Percentiles rank a stretch among this genome's conserved stretches.
Conservation (phyloP, 139 green algal genomes). For the Edaphochlamys debaryana region DNA sequence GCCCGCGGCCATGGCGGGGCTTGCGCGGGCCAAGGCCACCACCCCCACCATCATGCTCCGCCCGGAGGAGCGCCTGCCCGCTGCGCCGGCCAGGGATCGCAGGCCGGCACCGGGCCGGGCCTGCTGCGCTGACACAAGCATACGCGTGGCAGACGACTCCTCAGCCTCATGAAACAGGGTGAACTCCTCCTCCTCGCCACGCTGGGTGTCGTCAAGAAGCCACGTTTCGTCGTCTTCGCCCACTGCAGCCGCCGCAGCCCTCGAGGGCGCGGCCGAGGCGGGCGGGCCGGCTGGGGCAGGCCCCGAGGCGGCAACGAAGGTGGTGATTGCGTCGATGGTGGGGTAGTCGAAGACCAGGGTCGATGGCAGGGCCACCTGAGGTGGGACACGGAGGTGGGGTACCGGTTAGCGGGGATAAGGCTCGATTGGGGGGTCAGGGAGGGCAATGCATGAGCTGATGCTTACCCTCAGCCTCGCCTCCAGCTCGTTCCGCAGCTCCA, state of each 20-base stretch:
- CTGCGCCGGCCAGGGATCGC: too few species aligned
- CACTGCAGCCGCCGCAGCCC: too few species aligned
- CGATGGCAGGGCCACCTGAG: conserved; percentile 69
- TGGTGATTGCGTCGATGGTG: conserved; percentile 58
- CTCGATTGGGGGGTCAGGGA: too few species aligned
- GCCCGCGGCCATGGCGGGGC: background rate
- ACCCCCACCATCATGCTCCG: background rate
- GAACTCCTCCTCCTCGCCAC: background rate
- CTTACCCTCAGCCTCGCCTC: conserved; percentile 53
- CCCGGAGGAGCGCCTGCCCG: too few species aligned
- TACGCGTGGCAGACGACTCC: too few species aligned
- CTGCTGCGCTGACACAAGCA: too few species aligned
- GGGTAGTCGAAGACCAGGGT: conserved; percentile 83
- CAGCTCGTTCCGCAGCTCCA: conserved; percentile 87
- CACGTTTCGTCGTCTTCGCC: too few species aligned
- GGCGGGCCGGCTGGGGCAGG: background rate
- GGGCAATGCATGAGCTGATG: too few species aligned
- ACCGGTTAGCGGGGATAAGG: too few species aligned
- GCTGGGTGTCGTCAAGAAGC: too few species aligned
- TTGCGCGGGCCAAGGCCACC: background rate
- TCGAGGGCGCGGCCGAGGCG: too few species aligned
- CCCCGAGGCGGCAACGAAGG: background rate
- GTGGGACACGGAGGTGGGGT: background rate
- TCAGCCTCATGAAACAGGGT: background rate
- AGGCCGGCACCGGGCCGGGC: too few species aligned